Percentiles rank a stretch among this genome's conserved stretches.
Conservation (phyloP, 306 rosid species). For the Rosa lucieae region DNA sequence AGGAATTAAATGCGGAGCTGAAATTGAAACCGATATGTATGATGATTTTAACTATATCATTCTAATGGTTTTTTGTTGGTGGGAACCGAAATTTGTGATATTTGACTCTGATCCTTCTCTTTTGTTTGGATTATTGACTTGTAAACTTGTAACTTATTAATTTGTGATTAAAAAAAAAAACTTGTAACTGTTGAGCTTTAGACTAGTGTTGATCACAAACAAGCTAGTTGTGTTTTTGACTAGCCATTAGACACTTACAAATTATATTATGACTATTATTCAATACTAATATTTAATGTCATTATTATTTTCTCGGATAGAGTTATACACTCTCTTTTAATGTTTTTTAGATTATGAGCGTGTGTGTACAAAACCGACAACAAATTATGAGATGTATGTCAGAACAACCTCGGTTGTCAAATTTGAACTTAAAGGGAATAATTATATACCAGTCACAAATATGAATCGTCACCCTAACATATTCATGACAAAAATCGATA, state of each 20-base stretch:
- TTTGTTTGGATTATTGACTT: neutral
- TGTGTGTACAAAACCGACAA: neutral
- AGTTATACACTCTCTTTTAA: neutral
- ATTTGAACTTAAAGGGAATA: neutral
- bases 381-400: neutral
- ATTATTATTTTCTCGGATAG: neutral
- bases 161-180: neutral
- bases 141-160: neutral
- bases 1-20: neutral
- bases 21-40: neutral
- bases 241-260: neutral
- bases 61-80: neutral
- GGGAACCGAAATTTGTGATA: constrained; percentile 9
- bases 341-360: neutral
- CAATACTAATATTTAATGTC: neutral
- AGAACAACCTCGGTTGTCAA: neutral
- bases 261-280: neutral
- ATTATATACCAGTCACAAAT: neutral
- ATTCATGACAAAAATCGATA: neutral
- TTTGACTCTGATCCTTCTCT: neutral
- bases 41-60: neutral
- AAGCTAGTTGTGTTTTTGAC: neutral
- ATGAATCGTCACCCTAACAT: neutral
- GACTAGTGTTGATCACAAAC: neutral
- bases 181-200: neutral